These are phyloP conservation scores for Alternaria ethzedia DNA, from an alignment of 2,329 filamentous ascomycete genomes.

Conservation along the genomic window DNA sequence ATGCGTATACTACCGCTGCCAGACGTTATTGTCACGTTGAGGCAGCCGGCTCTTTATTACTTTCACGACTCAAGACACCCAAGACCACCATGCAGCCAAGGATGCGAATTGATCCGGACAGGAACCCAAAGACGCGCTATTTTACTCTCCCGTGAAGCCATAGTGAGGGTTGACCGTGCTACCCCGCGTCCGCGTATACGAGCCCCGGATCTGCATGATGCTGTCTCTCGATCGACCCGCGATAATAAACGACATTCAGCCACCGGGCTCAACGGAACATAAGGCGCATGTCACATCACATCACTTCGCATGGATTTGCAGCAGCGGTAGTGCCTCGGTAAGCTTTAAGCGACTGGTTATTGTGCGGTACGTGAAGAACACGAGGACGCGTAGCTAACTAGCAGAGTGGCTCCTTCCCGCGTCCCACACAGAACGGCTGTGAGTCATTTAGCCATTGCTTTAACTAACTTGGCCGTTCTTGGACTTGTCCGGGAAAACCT, in stretches of 20 bases:
- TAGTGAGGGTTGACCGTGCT: background rate
- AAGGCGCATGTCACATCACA: background rate
- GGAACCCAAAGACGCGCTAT: background rate
- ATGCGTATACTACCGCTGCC: background rate
- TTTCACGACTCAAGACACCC: background rate
- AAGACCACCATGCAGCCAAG: background rate
- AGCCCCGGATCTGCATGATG: conserved; percentile 2
- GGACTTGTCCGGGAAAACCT: conserved; percentile 20
- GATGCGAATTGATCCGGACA: background rate
- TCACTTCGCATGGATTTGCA: background rate
- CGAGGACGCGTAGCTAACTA: background rate
- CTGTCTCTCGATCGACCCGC: conserved; percentile 4
- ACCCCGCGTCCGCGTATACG: conserved; percentile 8
- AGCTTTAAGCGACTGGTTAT: background rate
- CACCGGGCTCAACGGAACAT: conserved; percentile 9
- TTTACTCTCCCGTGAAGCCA: background rate
- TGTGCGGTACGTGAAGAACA: background rate
- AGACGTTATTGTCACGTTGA: background rate
- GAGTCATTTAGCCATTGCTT: background rate
- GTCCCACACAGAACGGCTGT: background rate
- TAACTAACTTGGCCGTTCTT: background rate
- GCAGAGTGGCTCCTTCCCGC: background rate
- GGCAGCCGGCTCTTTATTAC: background rate
- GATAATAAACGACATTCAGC: conserved; percentile 15
- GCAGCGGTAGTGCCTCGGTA: background rate